phyloP scores from a whole-genome alignment of 805 yeast species.

The Yarrowia osloensis region DNA sequence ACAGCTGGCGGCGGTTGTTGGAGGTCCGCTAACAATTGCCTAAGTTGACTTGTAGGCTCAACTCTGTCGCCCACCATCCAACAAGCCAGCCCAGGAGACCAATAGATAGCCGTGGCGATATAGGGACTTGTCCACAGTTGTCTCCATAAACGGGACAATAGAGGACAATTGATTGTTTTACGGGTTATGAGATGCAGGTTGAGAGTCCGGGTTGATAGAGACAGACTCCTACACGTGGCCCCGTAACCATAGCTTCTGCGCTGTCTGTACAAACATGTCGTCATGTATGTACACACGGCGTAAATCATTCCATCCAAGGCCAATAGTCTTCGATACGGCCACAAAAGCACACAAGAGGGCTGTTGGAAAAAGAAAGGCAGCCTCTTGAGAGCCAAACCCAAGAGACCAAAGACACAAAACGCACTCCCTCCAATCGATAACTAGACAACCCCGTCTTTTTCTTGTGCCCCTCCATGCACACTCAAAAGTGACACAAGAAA shows the following conservation, averaged over 20 bases:
- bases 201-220: background rate
- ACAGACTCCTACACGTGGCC: slow-evolving; percentile 2
- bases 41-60: background rate
- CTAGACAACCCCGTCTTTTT: background rate
- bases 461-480: background rate
- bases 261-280: background rate
- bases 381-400: background rate
- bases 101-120: background rate
- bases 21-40: background rate
- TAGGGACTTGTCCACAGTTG: too few species aligned
- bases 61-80: background rate
- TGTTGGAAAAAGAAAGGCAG: background rate
- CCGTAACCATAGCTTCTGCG: too few species aligned
- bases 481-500: background rate
- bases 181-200: background rate
- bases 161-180: background rate
- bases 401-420: background rate
- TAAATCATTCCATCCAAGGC: background rate
- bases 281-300: background rate
- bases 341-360: background rate
- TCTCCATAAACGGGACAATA: background rate
- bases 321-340: background rate
- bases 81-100: background rate
- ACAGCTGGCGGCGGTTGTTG: background rate
- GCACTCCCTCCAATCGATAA: background rate